Conservation (phyloP, 495 filamentous ascomycete species). For the Pseudomonodictys pantanalensis region DNA sequence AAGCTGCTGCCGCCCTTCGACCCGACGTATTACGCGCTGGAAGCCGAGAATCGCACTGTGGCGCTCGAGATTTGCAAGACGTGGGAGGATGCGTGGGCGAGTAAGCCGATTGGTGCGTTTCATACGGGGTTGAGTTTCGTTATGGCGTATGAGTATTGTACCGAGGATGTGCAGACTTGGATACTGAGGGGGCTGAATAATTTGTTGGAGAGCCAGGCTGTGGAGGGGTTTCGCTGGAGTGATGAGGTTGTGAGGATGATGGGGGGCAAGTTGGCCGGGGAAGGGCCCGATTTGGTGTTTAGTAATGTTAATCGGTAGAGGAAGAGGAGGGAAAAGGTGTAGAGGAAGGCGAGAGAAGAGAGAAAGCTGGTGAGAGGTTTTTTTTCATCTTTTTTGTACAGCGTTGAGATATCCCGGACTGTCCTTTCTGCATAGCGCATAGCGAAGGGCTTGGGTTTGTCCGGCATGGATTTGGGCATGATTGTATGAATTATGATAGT, state of each 20-base stretch:
- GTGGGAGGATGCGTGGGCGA: slow-evolving; percentile 28
- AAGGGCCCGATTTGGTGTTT: no score
- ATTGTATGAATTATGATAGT: no score
- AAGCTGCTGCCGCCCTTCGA: slow-evolving; percentile 11
- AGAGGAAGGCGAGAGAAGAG: no score
- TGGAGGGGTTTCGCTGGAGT: slow-evolving; percentile 14
- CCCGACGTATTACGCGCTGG: slow-evolving; percentile 3
- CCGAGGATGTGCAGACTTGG: slow-evolving; percentile 7
- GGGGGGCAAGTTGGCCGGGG: background rate
- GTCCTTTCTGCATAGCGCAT: no score
- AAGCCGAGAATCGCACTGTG: slow-evolving; percentile 17
- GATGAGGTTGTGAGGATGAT: background rate
- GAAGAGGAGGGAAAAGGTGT: no score
- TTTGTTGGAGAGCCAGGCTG: slow-evolving; percentile 18
- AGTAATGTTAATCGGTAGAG: no score
- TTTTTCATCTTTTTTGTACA: no score
- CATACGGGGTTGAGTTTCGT: slow-evolving; percentile 24
- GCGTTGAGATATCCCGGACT: no score
- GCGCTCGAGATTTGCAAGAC: slow-evolving; percentile 25
- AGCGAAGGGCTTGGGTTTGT: no score
- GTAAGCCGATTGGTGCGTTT: slow-evolving; percentile 26
- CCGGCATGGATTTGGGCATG: no score
- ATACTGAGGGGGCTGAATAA: slow-evolving; percentile 18
- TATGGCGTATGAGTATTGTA: slow-evolving; percentile 23
- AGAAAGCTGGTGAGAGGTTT: no score